These are phyloP conservation scores for Eucalyptus marginata DNA, from an alignment of 345 rosid species.

Conservation along the genomic window DNA sequence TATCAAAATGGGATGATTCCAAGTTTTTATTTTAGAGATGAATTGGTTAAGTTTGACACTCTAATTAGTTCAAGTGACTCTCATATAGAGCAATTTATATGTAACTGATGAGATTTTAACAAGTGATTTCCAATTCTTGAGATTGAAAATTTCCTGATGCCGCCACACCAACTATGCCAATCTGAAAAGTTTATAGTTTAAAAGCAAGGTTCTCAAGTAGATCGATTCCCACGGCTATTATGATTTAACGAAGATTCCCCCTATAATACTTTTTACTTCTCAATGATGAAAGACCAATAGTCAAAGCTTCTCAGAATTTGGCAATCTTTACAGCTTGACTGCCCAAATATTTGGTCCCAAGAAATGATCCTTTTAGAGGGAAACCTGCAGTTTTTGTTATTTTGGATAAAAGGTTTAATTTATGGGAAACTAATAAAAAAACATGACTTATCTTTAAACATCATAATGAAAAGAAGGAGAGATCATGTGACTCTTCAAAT, in stretches of 20 bases:
- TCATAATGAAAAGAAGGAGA: neutral
- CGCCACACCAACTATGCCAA: neutral
- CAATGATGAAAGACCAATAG: neutral
- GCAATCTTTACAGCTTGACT: neutral
- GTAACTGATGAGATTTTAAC: neutral
- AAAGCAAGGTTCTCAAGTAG: neutral
- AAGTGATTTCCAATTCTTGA: neutral
- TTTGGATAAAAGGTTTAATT: neutral
- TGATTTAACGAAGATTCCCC: neutral
- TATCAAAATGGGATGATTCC: neutral
- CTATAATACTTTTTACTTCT: neutral
- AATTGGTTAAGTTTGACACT: neutral
- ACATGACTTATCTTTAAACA: neutral
- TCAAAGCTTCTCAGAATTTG: neutral
- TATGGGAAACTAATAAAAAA: neutral
- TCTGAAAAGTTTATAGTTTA: neutral
- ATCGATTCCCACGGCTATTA: neutral
- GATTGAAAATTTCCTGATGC: neutral
- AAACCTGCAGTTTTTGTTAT: neutral
- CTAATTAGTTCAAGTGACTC: fast-evolving
- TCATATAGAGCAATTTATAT: fast-evolving
- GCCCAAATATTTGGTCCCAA: neutral
- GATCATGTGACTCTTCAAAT: neutral
- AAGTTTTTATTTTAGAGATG: neutral
- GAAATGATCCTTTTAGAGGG: neutral